A percentile compares a stretch with the other conserved stretches of the same genome.
Conservation (phyloP, 257 asterid genomes). For the Parsonsia alboflavescens region DNA sequence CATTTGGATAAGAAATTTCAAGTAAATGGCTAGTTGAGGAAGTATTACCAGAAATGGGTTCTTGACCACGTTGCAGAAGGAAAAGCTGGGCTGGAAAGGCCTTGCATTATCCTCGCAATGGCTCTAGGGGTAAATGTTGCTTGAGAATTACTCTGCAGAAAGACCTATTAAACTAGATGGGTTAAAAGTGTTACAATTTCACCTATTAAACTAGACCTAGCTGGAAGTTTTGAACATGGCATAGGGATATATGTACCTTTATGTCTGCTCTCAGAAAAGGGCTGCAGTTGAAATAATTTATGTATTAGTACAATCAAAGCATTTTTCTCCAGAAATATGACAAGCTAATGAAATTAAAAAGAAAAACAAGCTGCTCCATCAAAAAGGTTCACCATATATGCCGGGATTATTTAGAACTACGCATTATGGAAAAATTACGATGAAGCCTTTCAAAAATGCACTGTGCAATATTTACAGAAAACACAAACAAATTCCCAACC, state of each 20-base stretch:
- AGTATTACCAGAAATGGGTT: constrained; percentile 89
- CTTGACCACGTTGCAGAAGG: constrained; percentile 82
- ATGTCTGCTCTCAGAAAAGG: constrained; percentile 81
- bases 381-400: not conserved
- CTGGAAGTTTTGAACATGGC: constrained; percentile 1
- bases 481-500: constrained; percentile 34
- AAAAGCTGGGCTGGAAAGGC: constrained; percentile 86
- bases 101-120: constrained; percentile 86
- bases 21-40: not conserved
- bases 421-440: not conserved
- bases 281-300: constrained; percentile 42
- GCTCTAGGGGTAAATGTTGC: constrained; percentile 91
- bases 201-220: no score
- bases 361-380: not conserved
- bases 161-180: constrained; percentile 53
- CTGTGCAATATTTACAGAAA: not conserved
- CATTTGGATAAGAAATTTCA: not conserved
- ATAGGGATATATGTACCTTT: constrained; percentile 42
- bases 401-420: not conserved
- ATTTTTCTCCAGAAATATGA: not conserved
- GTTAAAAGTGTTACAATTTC: constrained; percentile 19
- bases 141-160: constrained; percentile 74
- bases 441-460: not conserved
- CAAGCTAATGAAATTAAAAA: constrained; percentile 1
- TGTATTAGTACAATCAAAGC: constrained; percentile 26